These are phyloP conservation scores for Ampelocalamus luodianensis DNA, from an alignment of 176 grass and related monocot species.

Conservation along the genomic window DNA sequence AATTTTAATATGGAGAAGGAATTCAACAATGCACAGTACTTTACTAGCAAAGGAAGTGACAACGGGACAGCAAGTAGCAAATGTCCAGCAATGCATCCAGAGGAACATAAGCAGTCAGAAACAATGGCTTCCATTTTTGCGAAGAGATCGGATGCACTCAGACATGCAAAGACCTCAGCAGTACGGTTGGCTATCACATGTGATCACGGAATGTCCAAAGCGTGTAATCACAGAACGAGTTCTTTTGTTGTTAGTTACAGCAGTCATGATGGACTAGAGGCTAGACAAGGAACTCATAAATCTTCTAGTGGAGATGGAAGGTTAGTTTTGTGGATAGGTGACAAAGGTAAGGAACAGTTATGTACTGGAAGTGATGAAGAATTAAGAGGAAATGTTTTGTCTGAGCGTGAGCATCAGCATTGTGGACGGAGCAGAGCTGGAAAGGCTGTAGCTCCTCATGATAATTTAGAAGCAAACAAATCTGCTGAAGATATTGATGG, in stretches of 20 bases:
- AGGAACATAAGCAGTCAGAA: slow-evolving; percentile 63
- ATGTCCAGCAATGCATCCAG: slow-evolving; percentile 50
- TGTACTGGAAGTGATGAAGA: slow-evolving; percentile 35
- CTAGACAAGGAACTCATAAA: slow-evolving; percentile 30
- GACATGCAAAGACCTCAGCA: slow-evolving; percentile 64
- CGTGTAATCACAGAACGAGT: slow-evolving; percentile 20
- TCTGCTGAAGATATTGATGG: slow-evolving; percentile 29
- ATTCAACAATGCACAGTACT: slow-evolving; percentile 34
- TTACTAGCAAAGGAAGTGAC: slow-evolving; percentile 45
- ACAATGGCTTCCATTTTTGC: slow-evolving; percentile 80
- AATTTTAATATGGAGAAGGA: slow-evolving; percentile 46
- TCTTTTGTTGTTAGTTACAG: slow-evolving; percentile 44
- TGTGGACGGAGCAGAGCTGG: slow-evolving; percentile 22
- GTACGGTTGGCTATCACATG: slow-evolving; percentile 36
- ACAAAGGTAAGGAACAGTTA: slow-evolving; percentile 47
- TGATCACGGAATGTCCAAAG: slow-evolving; percentile 39
- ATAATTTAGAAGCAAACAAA: slow-evolving; percentile 44
- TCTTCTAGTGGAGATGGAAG: slow-evolving; percentile 48
- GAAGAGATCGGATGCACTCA: slow-evolving; percentile 71
- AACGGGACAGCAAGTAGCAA: slow-evolving; percentile 57
- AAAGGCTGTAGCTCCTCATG: slow-evolving; percentile 34
- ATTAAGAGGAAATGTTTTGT: slow-evolving; percentile 37
- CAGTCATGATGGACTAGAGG: slow-evolving; percentile 37
- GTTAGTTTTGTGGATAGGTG: slow-evolving; percentile 46
- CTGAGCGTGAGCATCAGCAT: slow-evolving; percentile 20